Evolutionary conservation across 345 rosid genomes (phyloP), one percentile per base, ranked within the genome.

Genomic region (Hibiscus tridactylites): DNA sequence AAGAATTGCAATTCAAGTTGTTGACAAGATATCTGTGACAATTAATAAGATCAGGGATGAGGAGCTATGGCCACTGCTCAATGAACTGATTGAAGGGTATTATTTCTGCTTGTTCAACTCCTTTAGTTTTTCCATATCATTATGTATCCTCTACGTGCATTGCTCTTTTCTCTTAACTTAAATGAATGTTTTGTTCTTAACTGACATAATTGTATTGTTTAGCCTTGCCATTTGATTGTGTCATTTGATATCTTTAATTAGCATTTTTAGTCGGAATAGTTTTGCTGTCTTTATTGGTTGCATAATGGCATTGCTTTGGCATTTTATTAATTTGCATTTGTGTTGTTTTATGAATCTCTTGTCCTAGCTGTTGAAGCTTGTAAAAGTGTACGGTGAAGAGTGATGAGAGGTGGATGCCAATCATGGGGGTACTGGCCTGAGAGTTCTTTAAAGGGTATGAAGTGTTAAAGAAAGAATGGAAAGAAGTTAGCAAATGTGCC

Each of bases 41-140:
- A 85, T 95, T 68, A 95, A 83, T 77, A 95, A 87, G 89, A 92
- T 92, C 53, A 87, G 97, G 76, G 98, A 95, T 17, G 99, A 92
- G 79, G 99, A 95, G 73, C 79, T 95, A 3, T 95, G 98, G 97
- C 99, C 98, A 2, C 98, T 89, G 57, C 79, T 92, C 4, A 85
- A 84, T 74, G 96, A 89, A 76, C 83, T 95, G 78, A 92, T 95
- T 71, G 85, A 84, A 74, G 54, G 54, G 54, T 49, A 46, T 9
- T 9, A 46, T 46, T 46, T 39, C 2, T 39, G 9, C 44, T 39
- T 39, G 44, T 39, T 39, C 9, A 39, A 39, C 44, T 39, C 44
- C 7, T 39, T 6, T 39, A 33, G 37, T 7, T 39, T 39, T 39
- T 39, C 44, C 9, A 39, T 39, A 10, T 39, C 44, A 39, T 39